Evolutionary conservation across 805 yeast species (phyloP), one percentile per base, ranked within the genome.

Genomic region (Cyberlindnera subsufficiens): DNA sequence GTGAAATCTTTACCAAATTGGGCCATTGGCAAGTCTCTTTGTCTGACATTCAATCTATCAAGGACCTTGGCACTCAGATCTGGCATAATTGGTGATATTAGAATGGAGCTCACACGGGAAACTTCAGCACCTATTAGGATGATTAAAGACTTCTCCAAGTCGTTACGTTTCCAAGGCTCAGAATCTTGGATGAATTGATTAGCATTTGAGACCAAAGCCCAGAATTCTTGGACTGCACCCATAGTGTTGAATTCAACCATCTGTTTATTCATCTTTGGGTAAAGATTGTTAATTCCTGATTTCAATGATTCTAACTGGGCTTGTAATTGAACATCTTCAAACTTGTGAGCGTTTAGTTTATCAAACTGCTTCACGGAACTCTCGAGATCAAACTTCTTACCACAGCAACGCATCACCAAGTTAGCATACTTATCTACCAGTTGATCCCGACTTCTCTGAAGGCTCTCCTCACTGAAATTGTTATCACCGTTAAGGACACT

Each of bases 351-450:
- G 9, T 39, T 38, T 5, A 43, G 17, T 1, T 35, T 7, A 1
- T 43, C 49, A 20, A 43, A 38, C 10, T 44, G 44, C 1, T n/a
- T 17, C 36, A 57, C 43, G 63, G 86, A 75, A 29, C 77, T 59
- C 11, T 56, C 56, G 15, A 86, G 68, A 55, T 72, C 63, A 54
- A 91, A 91, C 43, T 80, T 78, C 30, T 73, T 68, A 1, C 90
- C 86, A 42, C 95, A 80, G 30, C 81, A 75, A 46, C 99, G 70
- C 47, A 82, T 75, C 17, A 84, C 69, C 38, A 90, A 68, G 56
- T 91, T 93, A 37, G 93, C 89, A 65, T 82, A 82, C 59, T 90
- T 90, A 46, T 88, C 87, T 43, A 87, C 80, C 33, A 91, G 67
- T 52, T 79, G 77, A 30, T 78, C 80, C 48, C 95, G 71, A 6